A percentile compares a stretch with the other conserved stretches of the same genome.
Conservation (phyloP, 1,284 basidiomycete species). For the Ceratobasidium sp. region DNA sequence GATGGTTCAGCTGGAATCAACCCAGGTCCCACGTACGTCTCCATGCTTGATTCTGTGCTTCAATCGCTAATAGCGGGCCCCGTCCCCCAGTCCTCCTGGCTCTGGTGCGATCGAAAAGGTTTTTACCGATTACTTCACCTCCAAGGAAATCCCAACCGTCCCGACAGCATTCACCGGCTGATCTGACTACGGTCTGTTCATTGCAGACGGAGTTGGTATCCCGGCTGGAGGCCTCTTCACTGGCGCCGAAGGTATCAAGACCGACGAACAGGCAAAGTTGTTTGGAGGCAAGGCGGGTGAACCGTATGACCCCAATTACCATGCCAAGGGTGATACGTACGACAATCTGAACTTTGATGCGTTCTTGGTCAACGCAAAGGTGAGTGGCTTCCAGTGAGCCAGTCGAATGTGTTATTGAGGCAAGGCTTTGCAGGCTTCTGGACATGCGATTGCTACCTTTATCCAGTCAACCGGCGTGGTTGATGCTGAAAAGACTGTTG, state of each 20-base stretch:
- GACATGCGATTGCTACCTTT: conserved; percentile 43
- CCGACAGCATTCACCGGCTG: conserved; percentile 38
- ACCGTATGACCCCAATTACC: conserved; percentile 40
- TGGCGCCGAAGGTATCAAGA: conserved; percentile 45
- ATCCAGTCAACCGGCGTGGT: conserved; percentile 39
- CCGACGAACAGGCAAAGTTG: conserved; percentile 11
- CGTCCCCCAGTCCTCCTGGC: conserved; percentile 22
- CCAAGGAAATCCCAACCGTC: conserved; percentile 35
- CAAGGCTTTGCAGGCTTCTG: conserved; percentile 24
- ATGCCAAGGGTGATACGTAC: conserved; percentile 43
- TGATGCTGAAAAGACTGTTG: conserved; percentile 40
- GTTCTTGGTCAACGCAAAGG: conserved; percentile 39
- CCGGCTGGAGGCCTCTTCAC: conserved; percentile 44
- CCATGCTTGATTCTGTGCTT: background rate
- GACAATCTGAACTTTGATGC: conserved; percentile 37
- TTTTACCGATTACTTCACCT: conserved; percentile 35
- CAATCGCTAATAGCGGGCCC: background rate
- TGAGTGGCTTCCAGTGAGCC: background rate
- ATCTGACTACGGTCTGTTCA: conserved; percentile 42
- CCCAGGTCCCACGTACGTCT: conserved; percentile 27
- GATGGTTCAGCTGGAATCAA: conserved; percentile 42
- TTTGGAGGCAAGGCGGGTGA: conserved; percentile 38
- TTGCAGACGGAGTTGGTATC: conserved; percentile 38
- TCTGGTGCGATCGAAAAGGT: conserved; percentile 42
- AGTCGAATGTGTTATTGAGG: background rate